A percentile compares a stretch with the other conserved stretches of the same genome.
Evolutionary conservation across 2,329 filamentous ascomycete genomes (phyloP).

Genomic region (Colletotrichum salicis): DNA sequence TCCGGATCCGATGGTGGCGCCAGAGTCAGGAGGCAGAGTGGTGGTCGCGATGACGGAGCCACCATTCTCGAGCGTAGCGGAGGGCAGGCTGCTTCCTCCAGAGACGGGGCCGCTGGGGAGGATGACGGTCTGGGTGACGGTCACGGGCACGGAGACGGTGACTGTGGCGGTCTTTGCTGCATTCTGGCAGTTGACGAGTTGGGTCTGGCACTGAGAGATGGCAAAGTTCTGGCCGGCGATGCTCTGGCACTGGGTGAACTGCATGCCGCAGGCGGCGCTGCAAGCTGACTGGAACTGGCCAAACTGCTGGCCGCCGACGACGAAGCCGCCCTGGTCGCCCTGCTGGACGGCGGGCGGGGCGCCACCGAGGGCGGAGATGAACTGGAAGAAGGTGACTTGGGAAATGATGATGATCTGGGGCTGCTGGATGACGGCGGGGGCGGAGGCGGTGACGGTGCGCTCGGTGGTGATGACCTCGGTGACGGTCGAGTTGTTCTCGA

Average conservation of each 20-base stretch:
- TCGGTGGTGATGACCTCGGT: constrained; percentile 34
- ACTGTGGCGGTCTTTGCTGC: constrained; percentile 35
- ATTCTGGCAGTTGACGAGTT: constrained; percentile 33
- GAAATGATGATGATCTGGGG: constrained; percentile 36
- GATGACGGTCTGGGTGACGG: constrained; percentile 35
- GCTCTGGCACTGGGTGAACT: constrained; percentile 35
- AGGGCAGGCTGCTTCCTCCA: constrained; percentile 17
- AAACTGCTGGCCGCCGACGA: constrained; percentile 34
- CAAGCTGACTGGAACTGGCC: constrained; percentile 36
- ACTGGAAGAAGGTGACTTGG: constrained; percentile 36
- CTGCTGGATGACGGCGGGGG: constrained; percentile 27
- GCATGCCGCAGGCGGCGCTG: constrained; percentile 35
- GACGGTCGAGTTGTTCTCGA: constrained; percentile 27
- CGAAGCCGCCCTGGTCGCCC: constrained; percentile 35
- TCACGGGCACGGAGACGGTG: constrained; percentile 34
- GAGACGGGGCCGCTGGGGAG: constrained; percentile 27
- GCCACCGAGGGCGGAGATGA: constrained; percentile 36
- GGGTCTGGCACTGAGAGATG: constrained; percentile 37
- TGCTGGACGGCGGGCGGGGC: constrained; percentile 28
- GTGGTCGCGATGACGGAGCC: constrained; percentile 34
- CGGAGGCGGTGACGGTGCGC: constrained; percentile 26
- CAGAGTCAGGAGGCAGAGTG: constrained; percentile 30
- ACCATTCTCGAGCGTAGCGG: constrained; percentile 18
- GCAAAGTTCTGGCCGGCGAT: constrained; percentile 34
- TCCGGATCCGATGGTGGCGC: constrained; percentile 33